Evolutionary conservation across 257 asterid genomes (phyloP).

Genomic region (Hygrophila difformis): DNA sequence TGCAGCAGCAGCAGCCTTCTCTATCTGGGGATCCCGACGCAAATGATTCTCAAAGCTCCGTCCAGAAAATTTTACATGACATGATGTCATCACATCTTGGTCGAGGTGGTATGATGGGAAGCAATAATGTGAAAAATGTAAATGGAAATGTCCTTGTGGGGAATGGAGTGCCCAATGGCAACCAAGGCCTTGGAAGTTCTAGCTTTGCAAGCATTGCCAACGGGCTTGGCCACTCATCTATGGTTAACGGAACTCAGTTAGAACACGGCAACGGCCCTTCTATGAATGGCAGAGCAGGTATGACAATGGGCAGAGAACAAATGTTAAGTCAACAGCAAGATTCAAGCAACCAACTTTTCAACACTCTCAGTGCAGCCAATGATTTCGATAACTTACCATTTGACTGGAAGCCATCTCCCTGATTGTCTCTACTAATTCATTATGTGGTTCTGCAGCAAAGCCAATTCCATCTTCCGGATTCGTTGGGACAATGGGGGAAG

Average conservation of each 20-base stretch:
- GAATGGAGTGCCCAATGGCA: constrained; percentile 43
- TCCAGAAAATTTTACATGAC: constrained; percentile 85
- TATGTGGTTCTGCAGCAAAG: constrained; percentile 31
- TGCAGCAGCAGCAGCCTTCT: constrained; percentile 60
- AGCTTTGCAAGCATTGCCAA: constrained; percentile 49
- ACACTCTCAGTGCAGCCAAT: constrained; percentile 67
- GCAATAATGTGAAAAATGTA: constrained; percentile 46
- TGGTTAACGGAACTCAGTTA: constrained; percentile 66
- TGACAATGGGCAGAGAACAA: constrained; percentile 63
- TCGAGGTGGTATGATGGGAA: constrained; percentile 50
- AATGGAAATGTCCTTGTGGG: constrained; percentile 52
- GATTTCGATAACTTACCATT: constrained; percentile 80
- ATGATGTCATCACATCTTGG: constrained; percentile 74
- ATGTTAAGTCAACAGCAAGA: constrained; percentile 60
- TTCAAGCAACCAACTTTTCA: constrained; percentile 61
- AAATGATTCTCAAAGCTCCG: constrained; percentile 86
- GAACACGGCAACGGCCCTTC: constrained; percentile 50
- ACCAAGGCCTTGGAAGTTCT: constrained; percentile 41
- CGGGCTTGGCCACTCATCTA: constrained; percentile 61
- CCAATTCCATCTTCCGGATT: constrained; percentile 1
- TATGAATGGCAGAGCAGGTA: constrained; percentile 71
- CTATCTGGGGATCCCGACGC: constrained; percentile 57
- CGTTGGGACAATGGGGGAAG: too few relatives aligned
- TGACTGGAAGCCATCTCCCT: constrained; percentile 86
- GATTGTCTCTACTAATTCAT: constrained; percentile 12